phyloP scores from a whole-genome alignment of 805 yeast species.

The Brettanomyces nanus region DNA sequence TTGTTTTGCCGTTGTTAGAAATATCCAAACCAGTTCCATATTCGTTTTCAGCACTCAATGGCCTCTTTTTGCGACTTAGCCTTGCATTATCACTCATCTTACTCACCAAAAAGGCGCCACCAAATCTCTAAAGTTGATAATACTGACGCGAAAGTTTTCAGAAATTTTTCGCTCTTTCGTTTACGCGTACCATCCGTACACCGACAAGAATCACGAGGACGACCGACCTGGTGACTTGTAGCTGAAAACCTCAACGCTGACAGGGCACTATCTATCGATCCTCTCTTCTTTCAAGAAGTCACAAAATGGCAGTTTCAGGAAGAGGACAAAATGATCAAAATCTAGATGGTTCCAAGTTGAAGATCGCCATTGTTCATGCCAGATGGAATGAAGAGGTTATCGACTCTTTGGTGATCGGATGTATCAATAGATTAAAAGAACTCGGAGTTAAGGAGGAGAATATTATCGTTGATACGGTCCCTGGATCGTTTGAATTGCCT shows the following conservation, averaged over 20 bases:
- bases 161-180: too few relatives aligned
- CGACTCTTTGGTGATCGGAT: conserved; percentile 73
- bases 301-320: conserved; percentile 65
- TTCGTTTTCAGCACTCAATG: not conserved
- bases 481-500: conserved; percentile 94
- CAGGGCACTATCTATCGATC: too few relatives aligned
- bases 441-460: conserved; percentile 71
- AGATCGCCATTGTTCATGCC: conserved; percentile 87
- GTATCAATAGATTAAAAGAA: conserved; percentile 46
- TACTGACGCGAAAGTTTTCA: too few relatives aligned
- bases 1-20: not conserved
- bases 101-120: too few relatives aligned
- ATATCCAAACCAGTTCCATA: too few relatives aligned
- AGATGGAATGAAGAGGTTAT: conserved; percentile 87
- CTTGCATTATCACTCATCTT: conserved; percentile 1
- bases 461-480: conserved; percentile 77
- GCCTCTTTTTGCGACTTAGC: conserved; percentile 1
- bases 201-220: too few relatives aligned
- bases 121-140: too few relatives aligned
- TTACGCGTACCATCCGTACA: too few relatives aligned
- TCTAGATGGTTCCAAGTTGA: conserved; percentile 50
- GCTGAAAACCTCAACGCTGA: too few relatives aligned
- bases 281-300: not conserved
- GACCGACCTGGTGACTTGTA: too few relatives aligned
- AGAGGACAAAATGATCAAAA: conserved; percentile 45